phyloP scores from a whole-genome alignment of 768 basidiomycete species.

The Clathrus columnatus region DNA sequence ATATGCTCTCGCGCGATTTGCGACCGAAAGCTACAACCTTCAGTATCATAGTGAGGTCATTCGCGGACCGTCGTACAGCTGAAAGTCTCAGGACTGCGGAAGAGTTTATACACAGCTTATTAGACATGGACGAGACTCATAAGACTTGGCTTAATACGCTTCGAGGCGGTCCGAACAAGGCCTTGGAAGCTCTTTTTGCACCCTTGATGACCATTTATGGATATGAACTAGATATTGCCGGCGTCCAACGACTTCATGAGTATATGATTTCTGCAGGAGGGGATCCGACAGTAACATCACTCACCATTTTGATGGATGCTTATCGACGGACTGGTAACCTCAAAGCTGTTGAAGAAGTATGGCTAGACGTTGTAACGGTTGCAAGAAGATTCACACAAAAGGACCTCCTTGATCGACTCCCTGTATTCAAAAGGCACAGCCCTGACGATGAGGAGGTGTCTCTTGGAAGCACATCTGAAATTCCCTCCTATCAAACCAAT shows the following conservation, averaged over 20 bases:
- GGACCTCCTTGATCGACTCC: slow-evolving; percentile 5
- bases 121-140: slow-evolving; percentile 26
- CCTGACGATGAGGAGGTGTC: neutral
- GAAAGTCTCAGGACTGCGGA: slow-evolving; percentile 54
- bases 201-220: slow-evolving; percentile 53
- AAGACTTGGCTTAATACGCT: slow-evolving; percentile 32
- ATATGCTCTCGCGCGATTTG: slow-evolving; percentile 61
- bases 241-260: slow-evolving; percentile 47
- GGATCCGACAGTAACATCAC: slow-evolving; percentile 46
- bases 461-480: slow-evolving; percentile 1
- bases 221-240: slow-evolving; percentile 32
- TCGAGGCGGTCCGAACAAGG: slow-evolving; percentile 30
- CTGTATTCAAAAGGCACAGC: neutral
- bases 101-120: slow-evolving; percentile 50
- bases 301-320: slow-evolving; percentile 61
- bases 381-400: slow-evolving; percentile 35
- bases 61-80: slow-evolving; percentile 38
- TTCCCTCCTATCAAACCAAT: slow-evolving; percentile 33
- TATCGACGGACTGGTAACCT: slow-evolving; percentile 55
- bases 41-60: slow-evolving; percentile 54
- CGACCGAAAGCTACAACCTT: slow-evolving; percentile 63
- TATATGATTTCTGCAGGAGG: slow-evolving; percentile 46
- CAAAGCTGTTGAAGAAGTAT: slow-evolving; percentile 49
- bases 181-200: slow-evolving; percentile 47
- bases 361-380: slow-evolving; percentile 59